These are phyloP conservation scores for Ustilago shanxiensis DNA, from an alignment of 1,284 basidiomycete species.

Conservation along the genomic window DNA sequence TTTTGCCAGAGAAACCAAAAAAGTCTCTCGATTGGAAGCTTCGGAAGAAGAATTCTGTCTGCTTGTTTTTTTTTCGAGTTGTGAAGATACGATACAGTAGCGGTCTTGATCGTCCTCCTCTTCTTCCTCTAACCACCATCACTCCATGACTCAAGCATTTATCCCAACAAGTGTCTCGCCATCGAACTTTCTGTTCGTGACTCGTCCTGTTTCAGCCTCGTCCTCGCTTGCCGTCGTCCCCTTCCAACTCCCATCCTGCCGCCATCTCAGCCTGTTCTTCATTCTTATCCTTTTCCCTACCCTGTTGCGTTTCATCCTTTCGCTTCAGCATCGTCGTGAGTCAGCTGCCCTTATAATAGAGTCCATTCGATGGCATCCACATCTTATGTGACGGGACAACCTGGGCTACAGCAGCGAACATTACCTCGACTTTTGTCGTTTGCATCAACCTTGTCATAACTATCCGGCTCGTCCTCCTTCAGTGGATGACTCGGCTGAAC, in stretches of 20 bases:
- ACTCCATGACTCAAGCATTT: background rate
- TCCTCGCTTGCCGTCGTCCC: background rate
- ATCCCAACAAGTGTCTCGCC: background rate
- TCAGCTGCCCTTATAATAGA: constrained; percentile 23
- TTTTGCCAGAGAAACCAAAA: no score
- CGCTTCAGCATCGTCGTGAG: background rate
- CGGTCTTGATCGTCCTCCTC: background rate
- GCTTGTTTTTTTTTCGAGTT: background rate
- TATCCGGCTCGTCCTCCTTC: constrained; percentile 30
- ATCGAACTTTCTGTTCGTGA: background rate
- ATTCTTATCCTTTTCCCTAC: background rate
- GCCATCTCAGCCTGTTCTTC: background rate
- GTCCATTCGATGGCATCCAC: constrained; percentile 16
- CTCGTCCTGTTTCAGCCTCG: background rate
- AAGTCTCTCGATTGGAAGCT: no score
- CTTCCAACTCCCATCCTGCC: background rate
- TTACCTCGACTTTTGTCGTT: constrained; percentile 6
- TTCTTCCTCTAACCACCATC: background rate
- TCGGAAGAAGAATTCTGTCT: background rate
- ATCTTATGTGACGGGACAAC: constrained; percentile 27
- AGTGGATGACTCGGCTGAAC: constrained; percentile 41
- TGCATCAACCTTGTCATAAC: constrained; percentile 46
- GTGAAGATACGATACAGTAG: background rate
- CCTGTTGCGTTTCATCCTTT: background rate
- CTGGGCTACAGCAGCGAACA: constrained; percentile 25